Conservation (phyloP, 441 rosid species). For the Populus tomentosa region DNA sequence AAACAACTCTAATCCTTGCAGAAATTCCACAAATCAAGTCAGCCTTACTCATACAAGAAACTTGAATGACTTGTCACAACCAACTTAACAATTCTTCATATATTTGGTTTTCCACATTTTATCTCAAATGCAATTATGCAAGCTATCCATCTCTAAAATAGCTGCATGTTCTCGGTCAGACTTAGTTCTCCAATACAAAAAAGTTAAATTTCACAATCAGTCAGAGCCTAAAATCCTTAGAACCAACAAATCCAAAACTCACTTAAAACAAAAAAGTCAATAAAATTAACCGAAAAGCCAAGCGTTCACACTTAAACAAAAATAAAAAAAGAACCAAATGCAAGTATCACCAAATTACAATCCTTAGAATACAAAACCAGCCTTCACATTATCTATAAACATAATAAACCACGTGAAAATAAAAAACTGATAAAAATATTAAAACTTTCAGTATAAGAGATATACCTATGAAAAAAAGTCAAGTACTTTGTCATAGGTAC, state of each 20-base stretch:
- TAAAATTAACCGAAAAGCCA: not conserved
- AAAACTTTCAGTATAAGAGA: not conserved
- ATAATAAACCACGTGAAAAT: not conserved
- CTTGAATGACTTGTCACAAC: not conserved
- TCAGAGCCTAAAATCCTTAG: not conserved
- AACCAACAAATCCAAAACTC: not conserved
- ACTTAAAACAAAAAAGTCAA: not conserved
- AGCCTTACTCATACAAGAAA: not conserved
- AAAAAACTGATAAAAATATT: not conserved
- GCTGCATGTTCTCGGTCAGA: not conserved
- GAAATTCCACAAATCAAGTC: not conserved
- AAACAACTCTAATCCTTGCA: not conserved
- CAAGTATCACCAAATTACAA: not conserved
- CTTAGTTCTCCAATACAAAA: not conserved
- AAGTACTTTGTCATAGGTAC: slow-evolving; percentile 90
- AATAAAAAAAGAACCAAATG: not conserved
- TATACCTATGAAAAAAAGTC: slow-evolving; percentile 83
- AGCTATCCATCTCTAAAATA: too few species aligned
- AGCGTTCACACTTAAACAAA: not conserved
- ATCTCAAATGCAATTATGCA: too few species aligned
- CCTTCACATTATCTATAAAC: too few species aligned
- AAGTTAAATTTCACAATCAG: not conserved
- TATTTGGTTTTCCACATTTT: not conserved
- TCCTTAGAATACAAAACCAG: too few species aligned
- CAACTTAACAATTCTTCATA: not conserved